A percentile compares a stretch with the other conserved stretches of the same genome.
Evolutionary conservation across 2,329 filamentous ascomycete genomes (phyloP).

Genomic region (Fusarium beomiforme): DNA sequence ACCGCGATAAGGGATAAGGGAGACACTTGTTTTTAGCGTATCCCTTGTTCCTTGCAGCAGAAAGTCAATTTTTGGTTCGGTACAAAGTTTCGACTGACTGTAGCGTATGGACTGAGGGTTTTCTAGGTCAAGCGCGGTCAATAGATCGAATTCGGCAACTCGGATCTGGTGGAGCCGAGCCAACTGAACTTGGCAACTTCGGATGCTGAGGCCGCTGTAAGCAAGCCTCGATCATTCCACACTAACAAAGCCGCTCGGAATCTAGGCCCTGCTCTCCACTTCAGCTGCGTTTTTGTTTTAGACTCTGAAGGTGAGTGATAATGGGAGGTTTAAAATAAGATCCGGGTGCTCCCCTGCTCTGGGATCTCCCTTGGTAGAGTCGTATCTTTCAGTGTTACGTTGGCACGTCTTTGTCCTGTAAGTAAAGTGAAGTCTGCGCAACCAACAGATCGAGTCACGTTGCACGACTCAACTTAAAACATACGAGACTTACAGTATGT

Average conservation of each 20-base stretch:
- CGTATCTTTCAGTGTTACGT: background rate
- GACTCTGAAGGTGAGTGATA: too few species aligned
- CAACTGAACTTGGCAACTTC: background rate
- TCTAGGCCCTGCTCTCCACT: background rate
- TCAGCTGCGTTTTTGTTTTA: background rate
- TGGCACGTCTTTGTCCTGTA: background rate
- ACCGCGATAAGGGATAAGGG: background rate
- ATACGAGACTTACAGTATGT: background rate
- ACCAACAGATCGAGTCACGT: background rate
- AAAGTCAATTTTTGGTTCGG: background rate
- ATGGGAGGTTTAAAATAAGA: background rate
- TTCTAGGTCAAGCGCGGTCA: background rate
- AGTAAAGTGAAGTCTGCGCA: background rate
- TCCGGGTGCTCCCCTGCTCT: background rate
- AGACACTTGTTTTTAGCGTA: background rate
- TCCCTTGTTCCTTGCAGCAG: background rate
- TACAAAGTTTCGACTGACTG: background rate
- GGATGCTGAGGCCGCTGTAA: background rate
- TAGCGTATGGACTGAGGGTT: background rate
- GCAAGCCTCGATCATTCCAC: constrained; percentile 1
- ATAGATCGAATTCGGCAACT: background rate
- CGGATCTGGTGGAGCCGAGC: background rate
- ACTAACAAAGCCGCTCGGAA: background rate
- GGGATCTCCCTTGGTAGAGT: background rate
- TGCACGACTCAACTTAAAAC: background rate